A percentile compares a stretch with the other conserved stretches of the same genome.
phyloP scores from a whole-genome alignment of 495 filamentous ascomycete species.

The Bombardia bombarda region DNA sequence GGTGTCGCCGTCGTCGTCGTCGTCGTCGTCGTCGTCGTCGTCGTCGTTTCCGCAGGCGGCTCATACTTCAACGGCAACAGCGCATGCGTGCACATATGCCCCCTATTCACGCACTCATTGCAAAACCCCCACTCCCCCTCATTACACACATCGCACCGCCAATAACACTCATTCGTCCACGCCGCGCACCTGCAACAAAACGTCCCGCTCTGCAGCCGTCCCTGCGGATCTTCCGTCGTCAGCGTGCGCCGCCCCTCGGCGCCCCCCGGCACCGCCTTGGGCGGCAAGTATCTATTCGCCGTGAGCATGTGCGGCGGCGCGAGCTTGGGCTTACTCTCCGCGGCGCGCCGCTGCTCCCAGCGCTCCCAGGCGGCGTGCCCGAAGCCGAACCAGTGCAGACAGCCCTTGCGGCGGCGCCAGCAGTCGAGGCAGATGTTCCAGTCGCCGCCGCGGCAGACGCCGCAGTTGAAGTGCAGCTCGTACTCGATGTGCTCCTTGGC shows the following conservation, averaged over 20 bases:
- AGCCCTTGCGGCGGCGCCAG: conserved; percentile 66
- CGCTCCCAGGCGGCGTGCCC: conserved; percentile 50
- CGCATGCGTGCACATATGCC: conserved; percentile 66
- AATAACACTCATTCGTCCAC: conserved; percentile 69
- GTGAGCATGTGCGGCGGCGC: conserved; percentile 58
- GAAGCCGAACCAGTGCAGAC: conserved; percentile 73
- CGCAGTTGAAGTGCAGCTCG: conserved; percentile 71
- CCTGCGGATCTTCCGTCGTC: conserved; percentile 56
- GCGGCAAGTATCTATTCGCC: conserved; percentile 58
- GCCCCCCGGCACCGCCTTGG: conserved; percentile 35
- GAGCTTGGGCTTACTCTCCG: conserved; percentile 17
- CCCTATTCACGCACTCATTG: conserved; percentile 70
- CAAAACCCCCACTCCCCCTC: conserved; percentile 92
- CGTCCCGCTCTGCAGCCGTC: conserved; percentile 64
- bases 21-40: background rate
- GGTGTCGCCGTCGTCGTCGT: background rate
- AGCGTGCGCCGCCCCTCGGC: conserved; percentile 42
- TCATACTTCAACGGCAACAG: conserved; percentile 56
- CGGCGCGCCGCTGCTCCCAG: conserved; percentile 38
- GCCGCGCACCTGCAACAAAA: conserved; percentile 73
- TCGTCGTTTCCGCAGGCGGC: conserved; percentile 4
- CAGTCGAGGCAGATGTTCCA: conserved; percentile 75
- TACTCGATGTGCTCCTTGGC: conserved; percentile 63
- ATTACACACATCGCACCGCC: conserved; percentile 77
- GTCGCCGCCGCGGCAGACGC: conserved; percentile 54